A percentile compares a stretch with the other conserved stretches of the same genome.
Conservation (phyloP, 495 filamentous ascomycete genomes). For the Daldinia grandis region DNA sequence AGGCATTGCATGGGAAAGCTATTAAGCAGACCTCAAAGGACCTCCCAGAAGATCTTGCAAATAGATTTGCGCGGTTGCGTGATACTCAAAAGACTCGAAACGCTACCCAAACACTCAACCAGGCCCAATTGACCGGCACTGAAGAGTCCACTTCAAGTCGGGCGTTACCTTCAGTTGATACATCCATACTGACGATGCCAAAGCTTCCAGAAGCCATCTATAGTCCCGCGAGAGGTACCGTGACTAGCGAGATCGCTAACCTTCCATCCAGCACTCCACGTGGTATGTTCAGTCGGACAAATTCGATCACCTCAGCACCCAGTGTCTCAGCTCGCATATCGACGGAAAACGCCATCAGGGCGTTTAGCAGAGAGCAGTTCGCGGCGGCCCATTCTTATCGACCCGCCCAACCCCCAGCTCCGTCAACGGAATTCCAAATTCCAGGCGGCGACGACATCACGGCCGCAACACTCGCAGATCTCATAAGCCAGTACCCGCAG, state of each 20-base stretch:
- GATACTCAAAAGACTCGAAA: slow-evolving; percentile 28
- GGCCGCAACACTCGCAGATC: slow-evolving; percentile 70
- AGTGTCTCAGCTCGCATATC: slow-evolving; percentile 36
- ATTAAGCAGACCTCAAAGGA: slow-evolving; percentile 44
- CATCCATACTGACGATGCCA: slow-evolving; percentile 65
- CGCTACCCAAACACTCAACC: slow-evolving; percentile 23
- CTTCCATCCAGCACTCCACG: slow-evolving; percentile 58
- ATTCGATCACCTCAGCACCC: slow-evolving; percentile 52
- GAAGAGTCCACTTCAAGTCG: slow-evolving; percentile 66
- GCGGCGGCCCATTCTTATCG: slow-evolving; percentile 45
- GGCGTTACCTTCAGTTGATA: slow-evolving; percentile 64
- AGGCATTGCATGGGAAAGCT: slow-evolving; percentile 64
- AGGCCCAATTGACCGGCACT: slow-evolving; percentile 35
- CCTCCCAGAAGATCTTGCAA: slow-evolving; percentile 55
- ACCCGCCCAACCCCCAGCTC: slow-evolving; percentile 36
- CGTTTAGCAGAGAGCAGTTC: slow-evolving; percentile 43
- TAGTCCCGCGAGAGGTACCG: slow-evolving; percentile 70
- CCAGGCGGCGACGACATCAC: slow-evolving; percentile 70
- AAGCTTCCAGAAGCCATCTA: slow-evolving; percentile 86
- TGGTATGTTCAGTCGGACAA: slow-evolving; percentile 58
- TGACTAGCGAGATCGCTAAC: slow-evolving; percentile 61
- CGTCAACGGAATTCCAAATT: slow-evolving; percentile 44
- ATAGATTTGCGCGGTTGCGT: slow-evolving; percentile 69
- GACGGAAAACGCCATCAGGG: slow-evolving; percentile 30
- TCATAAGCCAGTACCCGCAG: slow-evolving; percentile 58